Conservation (phyloP, 2,329 filamentous ascomycete species). For the Diaporthe destruens region DNA sequence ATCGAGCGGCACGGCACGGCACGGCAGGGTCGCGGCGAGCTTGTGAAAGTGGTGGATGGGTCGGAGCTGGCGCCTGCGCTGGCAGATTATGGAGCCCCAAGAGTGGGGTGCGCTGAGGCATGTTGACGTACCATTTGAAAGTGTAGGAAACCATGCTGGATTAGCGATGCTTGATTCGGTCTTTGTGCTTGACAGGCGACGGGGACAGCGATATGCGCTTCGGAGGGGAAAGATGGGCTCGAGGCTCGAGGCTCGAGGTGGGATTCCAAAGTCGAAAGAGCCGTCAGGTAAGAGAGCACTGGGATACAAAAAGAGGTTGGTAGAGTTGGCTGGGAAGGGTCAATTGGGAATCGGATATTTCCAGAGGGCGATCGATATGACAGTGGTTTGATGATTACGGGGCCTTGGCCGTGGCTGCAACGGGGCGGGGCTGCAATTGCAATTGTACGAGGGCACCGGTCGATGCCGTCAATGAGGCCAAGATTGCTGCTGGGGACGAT, state of each 20-base stretch:
- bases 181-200: neutral
- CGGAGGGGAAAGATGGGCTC: conserved; percentile 1
- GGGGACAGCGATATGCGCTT: neutral
- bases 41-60: conserved; percentile 22
- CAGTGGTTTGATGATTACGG: conserved; percentile 30
- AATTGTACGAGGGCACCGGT: conserved; percentile 6
- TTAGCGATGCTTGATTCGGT: conserved; percentile 13
- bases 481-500: conserved; percentile 26
- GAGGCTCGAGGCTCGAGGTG: conserved; percentile 14
- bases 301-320: neutral
- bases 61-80: conserved; percentile 33
- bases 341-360: conserved; percentile 25
- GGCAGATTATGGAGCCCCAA: conserved; percentile 34
- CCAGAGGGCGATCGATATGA: conserved; percentile 29
- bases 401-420: conserved; percentile 24
- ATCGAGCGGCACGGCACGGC: no score
- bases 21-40: conserved; percentile 23
- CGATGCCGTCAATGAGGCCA: conserved; percentile 1
- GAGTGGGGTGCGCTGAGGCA: conserved; percentile 27
- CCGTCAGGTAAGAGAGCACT: neutral
- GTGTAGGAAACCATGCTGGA: conserved; percentile 40
- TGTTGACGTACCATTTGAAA: conserved; percentile 42
- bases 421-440: conserved; percentile 9
- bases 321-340: conserved; percentile 16
- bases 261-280: neutral